Evolutionary conservation across 495 filamentous ascomycete genomes (phyloP).

Genomic region (Tuber aestivum): DNA sequence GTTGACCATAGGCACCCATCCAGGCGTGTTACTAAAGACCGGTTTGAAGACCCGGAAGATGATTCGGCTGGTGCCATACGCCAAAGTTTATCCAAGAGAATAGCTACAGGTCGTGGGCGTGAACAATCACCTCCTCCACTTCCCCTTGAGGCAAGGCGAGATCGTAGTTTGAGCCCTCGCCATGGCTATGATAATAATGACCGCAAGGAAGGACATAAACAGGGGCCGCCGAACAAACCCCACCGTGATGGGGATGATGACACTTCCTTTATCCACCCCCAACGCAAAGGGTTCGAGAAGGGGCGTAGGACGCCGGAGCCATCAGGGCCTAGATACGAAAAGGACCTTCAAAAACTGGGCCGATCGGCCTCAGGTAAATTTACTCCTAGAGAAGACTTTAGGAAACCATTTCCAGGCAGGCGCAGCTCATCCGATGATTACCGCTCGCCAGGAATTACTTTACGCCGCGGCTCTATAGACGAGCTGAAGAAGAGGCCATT

Average conservation of each 20-base stretch:
- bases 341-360: conserved; percentile 31
- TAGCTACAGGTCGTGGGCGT: conserved; percentile 35
- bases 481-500: conserved; percentile 38
- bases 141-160: conserved; percentile 29
- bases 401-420: conserved; percentile 33
- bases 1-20: conserved; percentile 36
- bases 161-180: conserved; percentile 25
- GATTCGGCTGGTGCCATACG: conserved; percentile 36
- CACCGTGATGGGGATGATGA: conserved; percentile 23
- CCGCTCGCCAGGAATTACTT: conserved; percentile 24
- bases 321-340: conserved; percentile 31
- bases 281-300: conserved; percentile 35
- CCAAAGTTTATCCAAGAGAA: conserved; percentile 37
- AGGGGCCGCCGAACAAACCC: conserved; percentile 31
- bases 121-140: conserved; percentile 34
- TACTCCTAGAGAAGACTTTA: conserved; percentile 35
- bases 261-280: conserved; percentile 12
- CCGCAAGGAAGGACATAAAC: conserved; percentile 33
- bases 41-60: conserved; percentile 37
- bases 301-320: conserved; percentile 35
- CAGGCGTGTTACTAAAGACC: conserved; percentile 31
- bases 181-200: conserved; percentile 33
- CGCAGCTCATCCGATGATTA: conserved; percentile 39
- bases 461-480: conserved; percentile 32
- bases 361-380: conserved; percentile 29